A percentile compares a stretch with the other conserved stretches of the same genome.
Conservation (phyloP, 345 rosid genomes). For the Populus ilicifolia region DNA sequence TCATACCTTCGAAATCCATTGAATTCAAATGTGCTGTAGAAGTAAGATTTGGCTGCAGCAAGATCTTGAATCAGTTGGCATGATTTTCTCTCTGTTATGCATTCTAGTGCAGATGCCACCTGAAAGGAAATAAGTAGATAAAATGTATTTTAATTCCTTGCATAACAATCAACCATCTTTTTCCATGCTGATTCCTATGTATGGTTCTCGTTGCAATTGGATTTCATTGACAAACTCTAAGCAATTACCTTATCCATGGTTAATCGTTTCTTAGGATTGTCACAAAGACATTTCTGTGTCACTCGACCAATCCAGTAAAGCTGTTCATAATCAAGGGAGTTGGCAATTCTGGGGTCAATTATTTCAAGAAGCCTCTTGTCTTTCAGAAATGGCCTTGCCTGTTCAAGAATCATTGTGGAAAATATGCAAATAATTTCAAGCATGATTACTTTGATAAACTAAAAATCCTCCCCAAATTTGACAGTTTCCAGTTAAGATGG, state of each 20-base stretch:
- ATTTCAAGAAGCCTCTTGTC: conserved; percentile 26
- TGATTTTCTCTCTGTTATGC: conserved; percentile 18
- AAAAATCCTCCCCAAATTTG: no score
- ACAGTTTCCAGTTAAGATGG: no score
- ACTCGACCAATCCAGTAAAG: conserved; percentile 34
- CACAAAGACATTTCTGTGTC: conserved; percentile 25
- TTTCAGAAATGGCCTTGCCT: conserved; percentile 36
- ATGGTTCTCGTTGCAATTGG: neutral
- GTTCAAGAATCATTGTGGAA: neutral
- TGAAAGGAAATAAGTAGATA: neutral
- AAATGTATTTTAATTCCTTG: no score
- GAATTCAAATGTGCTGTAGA: neutral
- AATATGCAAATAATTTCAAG: no score
- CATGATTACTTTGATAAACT: no score
- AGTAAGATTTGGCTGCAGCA: conserved; percentile 12
- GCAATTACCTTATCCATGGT: conserved; percentile 31
- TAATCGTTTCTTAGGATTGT: conserved; percentile 33
- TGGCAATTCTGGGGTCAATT: conserved; percentile 23
- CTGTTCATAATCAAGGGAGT: conserved; percentile 25
- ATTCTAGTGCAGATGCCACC: conserved; percentile 38
- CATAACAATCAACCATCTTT: no score
- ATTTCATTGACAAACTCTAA: neutral
- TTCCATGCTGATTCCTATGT: neutral
- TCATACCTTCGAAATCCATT: neutral
- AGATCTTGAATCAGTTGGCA: conserved; percentile 9